A percentile compares a stretch with the other conserved stretches of the same genome.
These are phyloP conservation scores for Agaricus sinodeliciosus DNA, from an alignment of 768 basidiomycete species.

Conservation along the genomic window DNA sequence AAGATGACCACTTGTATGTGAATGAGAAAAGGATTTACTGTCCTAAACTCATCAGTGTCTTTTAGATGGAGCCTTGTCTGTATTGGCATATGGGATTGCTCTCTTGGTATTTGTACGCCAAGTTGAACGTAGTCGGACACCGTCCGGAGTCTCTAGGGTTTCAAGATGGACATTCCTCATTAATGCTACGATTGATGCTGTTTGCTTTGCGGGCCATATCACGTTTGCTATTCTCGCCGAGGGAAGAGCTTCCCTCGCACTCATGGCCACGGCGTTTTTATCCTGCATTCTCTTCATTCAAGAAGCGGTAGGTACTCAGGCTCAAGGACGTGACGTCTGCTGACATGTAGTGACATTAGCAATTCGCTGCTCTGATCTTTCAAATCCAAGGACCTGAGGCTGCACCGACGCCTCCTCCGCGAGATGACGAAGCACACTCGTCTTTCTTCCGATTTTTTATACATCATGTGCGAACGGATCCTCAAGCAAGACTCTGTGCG, in stretches of 20 bases:
- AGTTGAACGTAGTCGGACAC: slow-evolving; percentile 67
- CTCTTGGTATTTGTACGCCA: slow-evolving; percentile 69
- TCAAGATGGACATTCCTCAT: slow-evolving; percentile 81
- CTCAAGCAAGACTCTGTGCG: slow-evolving; percentile 64
- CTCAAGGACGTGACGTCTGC: neutral
- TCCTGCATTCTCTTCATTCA: slow-evolving; percentile 75
- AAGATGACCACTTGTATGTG: slow-evolving; percentile 62
- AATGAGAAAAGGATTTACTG: neutral
- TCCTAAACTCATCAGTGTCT: slow-evolving; percentile 8
- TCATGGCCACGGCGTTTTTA: slow-evolving; percentile 80
- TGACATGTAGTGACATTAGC: slow-evolving; percentile 34
- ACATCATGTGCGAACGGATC: slow-evolving; percentile 58
- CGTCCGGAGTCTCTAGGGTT: slow-evolving; percentile 69
- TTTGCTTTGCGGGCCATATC: slow-evolving; percentile 83
- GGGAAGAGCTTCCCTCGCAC: slow-evolving; percentile 71
- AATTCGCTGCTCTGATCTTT: slow-evolving; percentile 76
- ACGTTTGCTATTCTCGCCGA: slow-evolving; percentile 85
- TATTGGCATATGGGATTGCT: slow-evolving; percentile 58
- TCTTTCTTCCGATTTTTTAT: slow-evolving; percentile 46
- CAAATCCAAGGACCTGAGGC: slow-evolving; percentile 82
- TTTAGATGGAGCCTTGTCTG: slow-evolving; percentile 68
- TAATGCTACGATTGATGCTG: slow-evolving; percentile 74
- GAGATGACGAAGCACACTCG: slow-evolving; percentile 20
- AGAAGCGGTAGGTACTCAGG: slow-evolving; percentile 59
- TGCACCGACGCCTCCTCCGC: slow-evolving; percentile 20